Evolutionary conservation across 441 rosid species (phyloP).

Genomic region (Syzygium malaccense): DNA sequence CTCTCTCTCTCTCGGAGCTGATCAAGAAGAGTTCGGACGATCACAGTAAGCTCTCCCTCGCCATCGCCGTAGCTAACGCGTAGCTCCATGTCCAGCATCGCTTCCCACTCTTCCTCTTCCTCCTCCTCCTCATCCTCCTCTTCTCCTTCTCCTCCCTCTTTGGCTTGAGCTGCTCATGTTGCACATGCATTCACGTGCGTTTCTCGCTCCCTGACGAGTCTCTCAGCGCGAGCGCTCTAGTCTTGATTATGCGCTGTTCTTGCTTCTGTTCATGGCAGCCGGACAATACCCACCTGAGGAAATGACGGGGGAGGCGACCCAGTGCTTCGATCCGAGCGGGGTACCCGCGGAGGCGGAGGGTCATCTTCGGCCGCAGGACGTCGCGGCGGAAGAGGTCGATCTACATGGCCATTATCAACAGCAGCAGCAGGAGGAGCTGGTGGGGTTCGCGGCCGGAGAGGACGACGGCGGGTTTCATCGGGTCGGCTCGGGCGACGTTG

Average conservation of each 20-base stretch:
- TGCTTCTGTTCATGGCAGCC: background rate
- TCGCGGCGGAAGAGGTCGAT: background rate
- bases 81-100: background rate
- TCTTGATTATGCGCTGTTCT: background rate
- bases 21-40: background rate
- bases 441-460: background rate
- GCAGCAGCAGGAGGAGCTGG: background rate
- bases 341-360: background rate
- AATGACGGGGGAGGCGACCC: background rate
- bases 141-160: background rate
- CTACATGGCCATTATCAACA: background rate
- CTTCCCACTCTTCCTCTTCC: background rate
- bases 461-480: background rate
- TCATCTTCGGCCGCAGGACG: background rate
- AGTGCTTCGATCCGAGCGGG: background rate
- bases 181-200: background rate
- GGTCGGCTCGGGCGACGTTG: background rate
- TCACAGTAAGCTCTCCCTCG: background rate
- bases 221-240: background rate
- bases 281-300: background rate
- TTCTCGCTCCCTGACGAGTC: background rate
- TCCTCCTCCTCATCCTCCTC: background rate
- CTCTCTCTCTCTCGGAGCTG: background rate
- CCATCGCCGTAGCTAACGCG: background rate
- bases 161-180: background rate